Base-by-base conservation (phyloP, 305 asterid genomes). In the Ajuga reptans region DNA sequence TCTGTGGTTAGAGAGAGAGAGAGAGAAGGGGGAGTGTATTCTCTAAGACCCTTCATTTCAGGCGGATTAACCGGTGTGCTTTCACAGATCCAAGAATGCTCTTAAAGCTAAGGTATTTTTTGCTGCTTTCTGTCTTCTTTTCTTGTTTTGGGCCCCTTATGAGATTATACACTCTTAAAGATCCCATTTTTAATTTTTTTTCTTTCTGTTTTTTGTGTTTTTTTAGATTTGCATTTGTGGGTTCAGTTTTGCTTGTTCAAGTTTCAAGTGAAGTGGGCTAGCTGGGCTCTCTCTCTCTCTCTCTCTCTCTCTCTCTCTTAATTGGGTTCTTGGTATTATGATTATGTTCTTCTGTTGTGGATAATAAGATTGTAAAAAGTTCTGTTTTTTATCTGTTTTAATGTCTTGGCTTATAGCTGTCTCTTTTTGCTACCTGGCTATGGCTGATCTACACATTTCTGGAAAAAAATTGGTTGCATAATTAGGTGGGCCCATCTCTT, bases 41-140 rank as follows among this genome's bases (percentile, higher is more conserved):
- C 65, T 72, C 70, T 9, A 75, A 76, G 75, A 58, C 81, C 81
- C 76, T 73, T 79, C 78, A 73, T 76, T 74, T 71, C 75, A 71
- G 84, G 84, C 82, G 81, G 77, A 76, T 80, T 58, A 79, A 60
- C 69, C 78, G 78, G 75, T 58, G 74, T 63, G 78, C 59, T 63
- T 71, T 74, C 79, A 66, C 61, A 77, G 84, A 80, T 77, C 82
- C 82, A 74, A 76, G 76, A 65, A 65, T 71, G 45, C 68, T 39
- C 36, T 5, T 69, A 59, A 70, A 66, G 75, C 75, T 54, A 55
- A 17, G 83, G 80, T 78, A 41, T 73, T 68, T 81, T 72, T 81
- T 75, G 64, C 56, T 42, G 15, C 63, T 37, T 69, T 59, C 47
- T 58, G 9, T 47, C 24, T 64, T 74, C 55, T 47, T 42, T 41